phyloP scores from a whole-genome alignment of 257 asterid species.

The Prunella vulgaris region DNA sequence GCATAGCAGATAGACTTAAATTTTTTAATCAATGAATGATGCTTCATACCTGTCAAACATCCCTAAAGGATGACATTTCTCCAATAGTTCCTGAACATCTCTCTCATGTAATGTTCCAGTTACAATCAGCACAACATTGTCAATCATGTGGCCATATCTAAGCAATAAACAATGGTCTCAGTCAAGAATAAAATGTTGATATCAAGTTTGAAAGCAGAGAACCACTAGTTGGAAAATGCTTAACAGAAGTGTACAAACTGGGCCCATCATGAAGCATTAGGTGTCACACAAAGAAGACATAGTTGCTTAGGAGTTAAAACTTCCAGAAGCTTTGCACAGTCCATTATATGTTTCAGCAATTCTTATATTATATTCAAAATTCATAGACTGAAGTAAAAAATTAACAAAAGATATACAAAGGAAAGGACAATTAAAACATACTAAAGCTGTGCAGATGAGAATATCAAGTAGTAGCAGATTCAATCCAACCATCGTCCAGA shows the following conservation, averaged over 20 bases:
- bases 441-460: background rate
- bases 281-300: background rate
- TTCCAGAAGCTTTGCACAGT: background rate
- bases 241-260: background rate
- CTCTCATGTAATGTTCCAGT: conserved; percentile 92
- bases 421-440: background rate
- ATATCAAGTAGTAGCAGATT: background rate
- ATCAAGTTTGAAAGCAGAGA: background rate
- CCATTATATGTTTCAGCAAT: background rate
- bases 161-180: conserved; percentile 12
- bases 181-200: background rate
- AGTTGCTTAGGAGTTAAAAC: background rate
- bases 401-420: background rate
- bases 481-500: background rate
- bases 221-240: background rate
- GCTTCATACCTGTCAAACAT: conserved; percentile 82
- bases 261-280: background rate
- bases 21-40: background rate
- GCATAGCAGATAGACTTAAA: background rate
- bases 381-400: background rate
- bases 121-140: conserved; percentile 83
- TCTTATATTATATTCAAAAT: background rate
- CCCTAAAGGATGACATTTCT: conserved; percentile 94
- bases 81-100: conserved; percentile 89
- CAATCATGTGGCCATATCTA: conserved; percentile 95